Evolutionary conservation across 2,329 filamentous ascomycete species (phyloP), one percentile per base, ranked within the genome.

Genomic region (Alternaria postmessia): DNA sequence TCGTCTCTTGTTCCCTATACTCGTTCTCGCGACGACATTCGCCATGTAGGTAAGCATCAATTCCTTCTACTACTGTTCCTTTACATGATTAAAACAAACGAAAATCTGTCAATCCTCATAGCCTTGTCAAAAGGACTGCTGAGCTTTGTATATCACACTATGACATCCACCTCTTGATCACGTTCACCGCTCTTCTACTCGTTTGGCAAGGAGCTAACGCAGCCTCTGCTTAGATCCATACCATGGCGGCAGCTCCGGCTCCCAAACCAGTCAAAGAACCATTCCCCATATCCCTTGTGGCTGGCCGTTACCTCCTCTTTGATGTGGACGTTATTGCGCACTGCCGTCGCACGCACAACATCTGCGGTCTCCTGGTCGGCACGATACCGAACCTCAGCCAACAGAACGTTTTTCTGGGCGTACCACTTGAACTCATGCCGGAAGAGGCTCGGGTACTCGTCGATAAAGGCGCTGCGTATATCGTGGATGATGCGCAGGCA

Each of bases 331-430:
- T 89, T 65, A 90, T 93, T 61, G 89, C 91, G 70, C 86, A 90
- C 76, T 84, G 97, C 64, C 91, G 95, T 67, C 88, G 91, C 63
- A 84, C 88, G 70, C 87, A 97, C 81, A 89, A 92, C 76, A 93
- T 97, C 71, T 94, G 91, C 73, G 93, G 93, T 64, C 90, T 95
- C 32, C 85, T 97, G 56, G 89, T 92, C 61, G 95, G 95, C 58
- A 94, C 92, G 7, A 88, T 97, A 30, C 94, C 95, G 2, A 94
- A 98, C 79, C 90, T 93, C 58, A 93, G 94, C 6, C 94, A 96
- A 70, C 95, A 99, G 80, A 98, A 97, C 80, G 87, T 97, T 59
- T 98, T 98, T 76, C 86, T 94, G 59, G 92, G 94, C 46, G 81
- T 98, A 51, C 95, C 95, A 3, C 81, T 98, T 26, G 91, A 97